Conservation (phyloP, 2,329 filamentous ascomycete species). For the Microdochium bolleyi region DNA sequence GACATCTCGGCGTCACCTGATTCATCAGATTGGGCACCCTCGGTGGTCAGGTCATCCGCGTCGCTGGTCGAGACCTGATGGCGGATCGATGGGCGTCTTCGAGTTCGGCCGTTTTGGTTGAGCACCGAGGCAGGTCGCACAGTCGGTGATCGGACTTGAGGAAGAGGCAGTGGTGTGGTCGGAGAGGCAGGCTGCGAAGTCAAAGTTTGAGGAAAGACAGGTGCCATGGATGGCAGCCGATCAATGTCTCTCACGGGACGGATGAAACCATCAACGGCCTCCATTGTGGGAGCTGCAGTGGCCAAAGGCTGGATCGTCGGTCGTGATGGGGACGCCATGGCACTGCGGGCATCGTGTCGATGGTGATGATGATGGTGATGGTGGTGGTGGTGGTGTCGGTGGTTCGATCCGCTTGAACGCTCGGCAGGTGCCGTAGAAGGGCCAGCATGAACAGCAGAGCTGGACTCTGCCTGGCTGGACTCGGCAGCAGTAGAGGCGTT, state of each 20-base stretch:
- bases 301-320: slow-evolving; percentile 59
- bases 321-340: slow-evolving; percentile 39
- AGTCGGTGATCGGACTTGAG: slow-evolving; percentile 50
- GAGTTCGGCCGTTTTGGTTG: slow-evolving; percentile 44
- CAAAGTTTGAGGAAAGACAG: slow-evolving; percentile 59
- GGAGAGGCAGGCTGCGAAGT: slow-evolving; percentile 89
- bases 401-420: slow-evolving; percentile 51
- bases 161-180: slow-evolving; percentile 70
- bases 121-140: slow-evolving; percentile 44
- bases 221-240: slow-evolving; percentile 74
- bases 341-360: slow-evolving; percentile 39
- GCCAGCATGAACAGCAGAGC: slow-evolving; percentile 46
- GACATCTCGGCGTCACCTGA: slow-evolving; percentile 71
- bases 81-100: slow-evolving; percentile 75
- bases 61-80: slow-evolving; percentile 90
- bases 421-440: slow-evolving; percentile 64
- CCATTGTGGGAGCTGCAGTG: slow-evolving; percentile 58
- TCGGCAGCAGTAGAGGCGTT: slow-evolving; percentile 29
- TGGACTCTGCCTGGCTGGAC: slow-evolving; percentile 36
- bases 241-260: slow-evolving; percentile 77
- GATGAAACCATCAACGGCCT: slow-evolving; percentile 65
- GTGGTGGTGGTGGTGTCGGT: slow-evolving; percentile 42
- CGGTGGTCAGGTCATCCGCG: slow-evolving; percentile 76
- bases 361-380: slow-evolving; percentile 33
- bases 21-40: slow-evolving; percentile 74